Evolutionary conservation across 2,329 filamentous ascomycete species (phyloP).

Genomic region (Knufia fluminis): DNA sequence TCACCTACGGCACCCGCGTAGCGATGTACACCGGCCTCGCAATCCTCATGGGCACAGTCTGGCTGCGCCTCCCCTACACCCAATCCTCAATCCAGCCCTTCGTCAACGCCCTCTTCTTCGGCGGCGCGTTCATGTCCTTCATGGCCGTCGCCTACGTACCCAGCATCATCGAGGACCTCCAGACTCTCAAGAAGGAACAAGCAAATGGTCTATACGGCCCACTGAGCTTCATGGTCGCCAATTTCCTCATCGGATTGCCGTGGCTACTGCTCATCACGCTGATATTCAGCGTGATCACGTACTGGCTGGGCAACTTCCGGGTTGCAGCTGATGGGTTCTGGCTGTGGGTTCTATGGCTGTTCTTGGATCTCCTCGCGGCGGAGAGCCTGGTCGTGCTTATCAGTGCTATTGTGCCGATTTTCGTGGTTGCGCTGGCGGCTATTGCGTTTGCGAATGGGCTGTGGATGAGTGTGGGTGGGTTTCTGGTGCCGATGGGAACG

Average conservation of each 20-base stretch:
- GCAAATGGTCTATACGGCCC: constrained; percentile 74
- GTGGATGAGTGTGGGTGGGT: constrained; percentile 81
- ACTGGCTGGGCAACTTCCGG: constrained; percentile 72
- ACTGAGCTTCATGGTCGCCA: constrained; percentile 62
- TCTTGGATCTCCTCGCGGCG: constrained; percentile 72
- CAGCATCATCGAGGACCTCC: constrained; percentile 68
- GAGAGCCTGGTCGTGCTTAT: constrained; percentile 75
- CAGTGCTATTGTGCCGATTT: constrained; percentile 63
- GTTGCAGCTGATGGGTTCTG: constrained; percentile 59
- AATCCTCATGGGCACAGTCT: constrained; percentile 55
- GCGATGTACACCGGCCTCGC: constrained; percentile 63
- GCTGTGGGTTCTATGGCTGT: constrained; percentile 73
- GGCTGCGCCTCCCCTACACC: constrained; percentile 58
- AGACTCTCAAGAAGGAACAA: constrained; percentile 65
- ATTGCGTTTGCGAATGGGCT: constrained; percentile 80
- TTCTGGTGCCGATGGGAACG: constrained; percentile 62
- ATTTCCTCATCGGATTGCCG: constrained; percentile 73
- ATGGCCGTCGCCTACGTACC: constrained; percentile 82
- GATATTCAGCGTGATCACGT: constrained; percentile 65
- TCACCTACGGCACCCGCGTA: constrained; percentile 73
- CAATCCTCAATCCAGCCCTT: constrained; percentile 71
- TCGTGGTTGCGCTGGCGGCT: constrained; percentile 68
- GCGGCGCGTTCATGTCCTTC: constrained; percentile 67
- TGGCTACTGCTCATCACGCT: constrained; percentile 71
- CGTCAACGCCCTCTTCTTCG: constrained; percentile 73